A percentile compares a stretch with the other conserved stretches of the same genome.
Evolutionary conservation across 176 grass and related monocot genomes (phyloP).

Genomic region (Paspalum notatum): DNA sequence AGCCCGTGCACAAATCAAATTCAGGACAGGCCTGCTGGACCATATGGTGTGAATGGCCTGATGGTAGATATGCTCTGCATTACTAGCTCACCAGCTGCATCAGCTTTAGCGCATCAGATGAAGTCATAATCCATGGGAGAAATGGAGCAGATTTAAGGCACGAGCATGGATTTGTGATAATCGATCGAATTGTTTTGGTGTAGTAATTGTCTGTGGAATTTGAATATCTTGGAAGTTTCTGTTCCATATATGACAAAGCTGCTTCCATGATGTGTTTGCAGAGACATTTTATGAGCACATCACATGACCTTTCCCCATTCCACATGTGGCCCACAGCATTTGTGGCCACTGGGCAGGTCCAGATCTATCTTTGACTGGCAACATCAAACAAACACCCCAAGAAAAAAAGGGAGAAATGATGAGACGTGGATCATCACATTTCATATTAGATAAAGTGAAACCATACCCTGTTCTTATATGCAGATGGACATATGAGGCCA

Average conservation of each 20-base stretch:
- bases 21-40: constrained; percentile 38
- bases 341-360: constrained; percentile 49
- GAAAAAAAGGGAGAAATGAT: constrained; percentile 16
- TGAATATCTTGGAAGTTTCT: constrained; percentile 71
- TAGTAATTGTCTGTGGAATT: constrained; percentile 25
- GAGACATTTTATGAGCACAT: constrained; percentile 60
- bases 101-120: constrained; percentile 18
- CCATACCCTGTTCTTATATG: not conserved
- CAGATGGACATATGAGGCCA: not conserved
- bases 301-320: constrained; percentile 63
- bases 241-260: constrained; percentile 57
- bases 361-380: constrained; percentile 73
- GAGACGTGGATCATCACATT: constrained; percentile 13
- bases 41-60: constrained; percentile 17
- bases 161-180: not conserved
- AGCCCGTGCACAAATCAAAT: constrained; percentile 34
- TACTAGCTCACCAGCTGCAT: not conserved
- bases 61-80: not conserved
- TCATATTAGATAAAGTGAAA: not conserved
- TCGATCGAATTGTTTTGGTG: not conserved
- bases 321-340: constrained; percentile 69
- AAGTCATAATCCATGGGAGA: constrained; percentile 14
- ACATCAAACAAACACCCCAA: constrained; percentile 27
- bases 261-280: constrained; percentile 45
- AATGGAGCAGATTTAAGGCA: not conserved